Base-by-base conservation (phyloP, 2,329 filamentous ascomycete species). In the Verticillium longisporum region DNA sequence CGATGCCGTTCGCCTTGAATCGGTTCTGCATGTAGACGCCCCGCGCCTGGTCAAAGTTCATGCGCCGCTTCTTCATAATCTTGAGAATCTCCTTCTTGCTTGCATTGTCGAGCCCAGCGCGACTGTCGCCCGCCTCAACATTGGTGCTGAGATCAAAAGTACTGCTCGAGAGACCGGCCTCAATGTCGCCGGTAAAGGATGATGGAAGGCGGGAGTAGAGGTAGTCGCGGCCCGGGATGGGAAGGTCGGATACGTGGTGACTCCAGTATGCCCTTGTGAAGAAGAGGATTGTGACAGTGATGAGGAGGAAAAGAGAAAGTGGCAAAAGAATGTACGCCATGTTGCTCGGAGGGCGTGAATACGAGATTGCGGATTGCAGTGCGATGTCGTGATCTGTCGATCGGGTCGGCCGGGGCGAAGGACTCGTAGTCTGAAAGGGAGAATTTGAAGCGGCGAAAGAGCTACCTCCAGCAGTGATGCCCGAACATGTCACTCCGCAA, bases 31-130 rank as follows among this genome's bases (percentile, higher is more conserved):
- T 95, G 72, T 90, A 96, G 55, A 92, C 83, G 69, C 91, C 84
- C 68, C 95, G 84, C 45, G 94, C 95, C 77, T 97, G 92, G 76
- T 99, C 94, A 72, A 99, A 99, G 63, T 82, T 84, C 65, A 98
- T 84, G 62, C 88, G 83, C 65, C 87, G 83, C 72, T 83, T 87
- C 83, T 92, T 94, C 95, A 99, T 99, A 68, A 99, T 93, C 68
- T 84, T 84, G 69, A 92, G 83, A 53, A 99, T 87, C 74, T 96
- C 91, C 45, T 82, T 78, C 80, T 98, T 98, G 61, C 85, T 90
- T 56, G 78, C 80, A 66, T 89, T 87, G 72, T 98, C 93, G 18
- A 99, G 81, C 0, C 95, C 95, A 0, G 86, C 85, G 66, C 95
- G 85, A 34, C 82, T 80, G 73, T 99, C 95, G 58, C 90, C 90